These are phyloP conservation scores for Phaeosphaeria sp. DNA, from an alignment of 2,329 filamentous ascomycete species.

Conservation along the genomic window DNA sequence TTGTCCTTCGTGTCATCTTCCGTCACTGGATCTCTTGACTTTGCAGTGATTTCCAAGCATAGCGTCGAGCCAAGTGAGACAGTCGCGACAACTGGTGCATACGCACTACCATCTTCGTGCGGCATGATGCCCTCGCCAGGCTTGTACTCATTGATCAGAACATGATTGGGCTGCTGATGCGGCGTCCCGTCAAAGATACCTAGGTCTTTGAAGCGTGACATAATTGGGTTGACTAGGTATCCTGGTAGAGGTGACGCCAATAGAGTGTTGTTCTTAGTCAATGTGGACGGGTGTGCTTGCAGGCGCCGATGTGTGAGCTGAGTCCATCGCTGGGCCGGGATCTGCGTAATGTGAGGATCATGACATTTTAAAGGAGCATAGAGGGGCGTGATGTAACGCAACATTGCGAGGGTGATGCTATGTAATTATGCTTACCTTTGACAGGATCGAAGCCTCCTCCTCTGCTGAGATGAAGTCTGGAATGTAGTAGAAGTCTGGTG, in stretches of 20 bases:
- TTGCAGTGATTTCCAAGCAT: conserved; percentile 75
- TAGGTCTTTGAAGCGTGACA: conserved; percentile 61
- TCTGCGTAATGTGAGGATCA: conserved; percentile 33
- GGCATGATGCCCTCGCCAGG: conserved; percentile 95
- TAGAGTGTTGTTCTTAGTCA: conserved; percentile 74
- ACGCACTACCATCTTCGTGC: conserved; percentile 90
- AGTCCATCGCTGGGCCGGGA: conserved; percentile 73
- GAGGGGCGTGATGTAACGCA: background rate
- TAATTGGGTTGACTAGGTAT: conserved; percentile 76
- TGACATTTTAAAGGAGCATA: background rate
- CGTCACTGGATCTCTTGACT: conserved; percentile 53
- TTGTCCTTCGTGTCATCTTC: conserved; percentile 36
- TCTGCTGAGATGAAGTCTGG: conserved; percentile 79
- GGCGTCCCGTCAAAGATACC: conserved; percentile 69
- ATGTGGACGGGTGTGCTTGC: conserved; percentile 86
- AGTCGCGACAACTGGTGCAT: conserved; percentile 87
- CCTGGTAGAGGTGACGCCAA: conserved; percentile 75
- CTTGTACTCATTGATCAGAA: conserved; percentile 90
- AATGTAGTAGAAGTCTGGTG: conserved; percentile 79
- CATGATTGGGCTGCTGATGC: conserved; percentile 83
- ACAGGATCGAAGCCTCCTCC: conserved; percentile 74
- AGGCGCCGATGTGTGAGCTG: conserved; percentile 86
- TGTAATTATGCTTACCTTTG: conserved; percentile 63
- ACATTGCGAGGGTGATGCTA: background rate
- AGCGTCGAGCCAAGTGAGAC: conserved; percentile 81